Conservation (phyloP, 345 rosid genomes). For the Euphorbia pulcherrima region DNA sequence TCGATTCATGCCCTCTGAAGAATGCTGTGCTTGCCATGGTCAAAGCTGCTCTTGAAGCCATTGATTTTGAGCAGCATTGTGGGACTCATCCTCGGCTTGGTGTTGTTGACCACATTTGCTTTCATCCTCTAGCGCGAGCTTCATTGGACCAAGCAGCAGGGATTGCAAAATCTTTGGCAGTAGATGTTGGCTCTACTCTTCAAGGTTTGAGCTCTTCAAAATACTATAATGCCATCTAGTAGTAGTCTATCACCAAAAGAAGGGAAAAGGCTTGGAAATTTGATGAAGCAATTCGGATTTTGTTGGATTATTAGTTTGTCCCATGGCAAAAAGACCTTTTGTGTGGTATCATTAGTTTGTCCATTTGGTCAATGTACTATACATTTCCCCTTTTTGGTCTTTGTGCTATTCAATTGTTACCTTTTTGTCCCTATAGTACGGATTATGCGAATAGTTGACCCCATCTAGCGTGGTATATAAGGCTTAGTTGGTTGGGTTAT, state of each 20-base stretch:
- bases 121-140: constrained; percentile 65
- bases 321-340: no score
- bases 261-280: neutral
- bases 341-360: no score
- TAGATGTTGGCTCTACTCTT: constrained; percentile 59
- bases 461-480: no score
- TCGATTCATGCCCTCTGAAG: constrained; percentile 41
- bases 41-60: constrained; percentile 61
- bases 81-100: constrained; percentile 93
- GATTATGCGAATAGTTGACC: no score
- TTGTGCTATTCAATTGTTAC: no score
- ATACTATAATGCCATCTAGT: neutral
- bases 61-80: constrained; percentile 56
- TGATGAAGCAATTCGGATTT: neutral
- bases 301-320: no score
- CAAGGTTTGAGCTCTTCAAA: constrained; percentile 46
- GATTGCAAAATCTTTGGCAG: constrained; percentile 63
- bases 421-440: no score
- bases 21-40: constrained; percentile 69
- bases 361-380: no score
- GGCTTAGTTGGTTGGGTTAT: no score
- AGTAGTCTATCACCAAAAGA: neutral
- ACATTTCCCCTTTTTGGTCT: no score
- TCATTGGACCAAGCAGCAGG: constrained; percentile 58
- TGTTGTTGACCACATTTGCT: constrained; percentile 88